A percentile compares a stretch with the other conserved stretches of the same genome.
Evolutionary conservation across 164 flowering plant species (phyloP).

Genomic region (Aristolochia fimbriata): DNA sequence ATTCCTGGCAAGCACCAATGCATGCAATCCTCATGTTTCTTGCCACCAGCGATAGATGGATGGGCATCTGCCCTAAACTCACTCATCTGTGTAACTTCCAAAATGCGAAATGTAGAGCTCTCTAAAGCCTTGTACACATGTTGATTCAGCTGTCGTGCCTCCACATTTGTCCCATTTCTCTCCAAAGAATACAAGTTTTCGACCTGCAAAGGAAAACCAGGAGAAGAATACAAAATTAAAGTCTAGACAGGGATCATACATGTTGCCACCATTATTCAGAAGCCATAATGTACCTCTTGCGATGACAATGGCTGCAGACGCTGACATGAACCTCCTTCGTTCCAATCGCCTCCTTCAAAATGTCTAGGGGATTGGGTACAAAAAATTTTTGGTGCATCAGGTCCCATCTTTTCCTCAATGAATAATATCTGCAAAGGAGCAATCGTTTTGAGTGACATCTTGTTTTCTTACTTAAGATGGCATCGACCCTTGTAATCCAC

Average conservation of each 20-base stretch:
- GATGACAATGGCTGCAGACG: constrained; percentile 48
- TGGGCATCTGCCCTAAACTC: constrained; percentile 96
- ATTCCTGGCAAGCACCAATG: constrained; percentile 96
- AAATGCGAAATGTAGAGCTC: constrained; percentile 50
- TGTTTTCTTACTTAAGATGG: background rate
- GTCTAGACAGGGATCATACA: no score
- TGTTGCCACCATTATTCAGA: background rate
- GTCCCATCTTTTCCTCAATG: constrained; percentile 39
- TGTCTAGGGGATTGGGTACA: constrained; percentile 96
- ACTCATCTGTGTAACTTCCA: constrained; percentile 73
- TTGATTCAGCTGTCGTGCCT: constrained; percentile 65
- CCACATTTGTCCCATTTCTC: constrained; percentile 76
- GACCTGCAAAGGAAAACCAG: constrained; percentile 31
- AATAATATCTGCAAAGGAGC: constrained; percentile 24
- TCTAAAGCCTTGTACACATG: constrained; percentile 54
- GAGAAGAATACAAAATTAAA: background rate
- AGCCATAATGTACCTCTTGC: constrained; percentile 35
- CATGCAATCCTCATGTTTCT: constrained; percentile 98
- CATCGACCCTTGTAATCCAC: no score
- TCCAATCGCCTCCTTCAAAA: constrained; percentile 99
- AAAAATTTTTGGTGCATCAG: constrained; percentile 43
- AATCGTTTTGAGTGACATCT: background rate
- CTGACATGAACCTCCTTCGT: constrained; percentile 86
- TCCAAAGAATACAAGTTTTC: constrained; percentile 51
- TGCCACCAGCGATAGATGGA: constrained; percentile 80